Percentiles rank a stretch among this genome's conserved stretches.
These are phyloP conservation scores for Tylopilus balloui DNA, from an alignment of 768 basidiomycete species.

Conservation along the genomic window DNA sequence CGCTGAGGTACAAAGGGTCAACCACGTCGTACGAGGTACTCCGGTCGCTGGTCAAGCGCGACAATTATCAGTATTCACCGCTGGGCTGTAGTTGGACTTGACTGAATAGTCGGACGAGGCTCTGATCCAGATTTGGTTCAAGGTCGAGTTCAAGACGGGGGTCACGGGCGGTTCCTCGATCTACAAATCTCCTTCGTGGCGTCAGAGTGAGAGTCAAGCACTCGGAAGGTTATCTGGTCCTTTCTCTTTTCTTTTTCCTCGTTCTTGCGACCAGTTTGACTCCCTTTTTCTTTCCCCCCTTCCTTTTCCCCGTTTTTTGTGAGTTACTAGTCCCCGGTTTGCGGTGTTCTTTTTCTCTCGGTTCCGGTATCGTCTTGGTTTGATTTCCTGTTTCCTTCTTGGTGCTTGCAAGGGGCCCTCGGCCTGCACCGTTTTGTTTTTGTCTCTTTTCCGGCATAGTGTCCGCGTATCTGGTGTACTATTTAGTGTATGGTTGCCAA, in stretches of 20 bases:
- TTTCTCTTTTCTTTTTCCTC: background rate
- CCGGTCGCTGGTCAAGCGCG: background rate
- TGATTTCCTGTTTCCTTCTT: background rate
- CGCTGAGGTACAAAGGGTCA: no score
- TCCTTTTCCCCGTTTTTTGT: background rate
- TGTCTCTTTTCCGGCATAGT: background rate
- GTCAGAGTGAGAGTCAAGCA: background rate
- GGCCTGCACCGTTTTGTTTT: background rate
- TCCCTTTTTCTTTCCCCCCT: background rate
- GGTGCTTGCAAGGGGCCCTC: background rate
- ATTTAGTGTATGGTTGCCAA: background rate
- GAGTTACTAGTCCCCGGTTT: background rate
- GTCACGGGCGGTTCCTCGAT: background rate
- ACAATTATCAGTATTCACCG: no score
- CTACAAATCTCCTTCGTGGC: background rate
- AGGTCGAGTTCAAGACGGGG: background rate
- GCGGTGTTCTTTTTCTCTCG: background rate
- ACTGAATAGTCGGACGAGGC: background rate
- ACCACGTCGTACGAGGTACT: background rate
- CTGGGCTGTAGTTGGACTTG: background rate
- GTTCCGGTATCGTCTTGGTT: background rate
- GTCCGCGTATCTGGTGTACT: background rate
- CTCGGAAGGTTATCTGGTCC: slow-evolving; percentile 1
- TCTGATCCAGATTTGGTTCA: background rate
- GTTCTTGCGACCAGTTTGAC: background rate